Conservation (phyloP, 2,329 filamentous ascomycete species). For the Boeremia lycopersici region DNA sequence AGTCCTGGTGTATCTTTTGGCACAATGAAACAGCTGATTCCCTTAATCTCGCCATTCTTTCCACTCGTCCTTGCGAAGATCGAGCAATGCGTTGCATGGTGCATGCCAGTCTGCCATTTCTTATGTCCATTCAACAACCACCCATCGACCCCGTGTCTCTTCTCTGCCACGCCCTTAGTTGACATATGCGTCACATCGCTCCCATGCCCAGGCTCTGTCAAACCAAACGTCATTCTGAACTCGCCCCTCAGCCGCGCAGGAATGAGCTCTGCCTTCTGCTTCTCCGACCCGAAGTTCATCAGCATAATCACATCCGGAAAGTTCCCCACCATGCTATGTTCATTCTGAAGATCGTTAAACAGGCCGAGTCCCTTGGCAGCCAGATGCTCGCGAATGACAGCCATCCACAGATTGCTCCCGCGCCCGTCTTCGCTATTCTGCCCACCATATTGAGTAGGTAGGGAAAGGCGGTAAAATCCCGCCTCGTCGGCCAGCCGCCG, state of each 20-base stretch:
- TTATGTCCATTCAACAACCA: conserved; percentile 65
- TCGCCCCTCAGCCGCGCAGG: conserved; percentile 58
- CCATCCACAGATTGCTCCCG: conserved; percentile 66
- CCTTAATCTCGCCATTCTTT: conserved; percentile 57
- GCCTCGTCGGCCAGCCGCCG: conserved; percentile 61
- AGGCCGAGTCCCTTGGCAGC: conserved; percentile 64
- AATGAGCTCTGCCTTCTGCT: conserved; percentile 62
- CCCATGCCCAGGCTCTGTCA: conserved; percentile 67
- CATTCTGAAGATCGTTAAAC: conserved; percentile 69
- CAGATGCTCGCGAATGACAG: conserved; percentile 65
- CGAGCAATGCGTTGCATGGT: conserved; percentile 66
- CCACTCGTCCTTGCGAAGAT: conserved; percentile 66
- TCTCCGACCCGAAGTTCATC: conserved; percentile 62
- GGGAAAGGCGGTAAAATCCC: conserved; percentile 65
- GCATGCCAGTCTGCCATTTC: conserved; percentile 70
- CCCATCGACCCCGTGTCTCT: conserved; percentile 52
- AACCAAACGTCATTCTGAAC: conserved; percentile 64
- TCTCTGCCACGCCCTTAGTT: conserved; percentile 57
- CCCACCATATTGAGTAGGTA: conserved; percentile 63
- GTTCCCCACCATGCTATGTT: conserved; percentile 67
- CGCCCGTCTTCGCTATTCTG: conserved; percentile 51
- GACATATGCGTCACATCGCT: conserved; percentile 69
- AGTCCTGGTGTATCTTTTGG: conserved; percentile 60
- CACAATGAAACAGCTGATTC: conserved; percentile 67
- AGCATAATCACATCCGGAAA: conserved; percentile 68